Percentiles rank a stretch among this genome's conserved stretches.
Conservation (phyloP, 2,329 filamentous ascomycete species). For the Fonsecaea multimorphosa region DNA sequence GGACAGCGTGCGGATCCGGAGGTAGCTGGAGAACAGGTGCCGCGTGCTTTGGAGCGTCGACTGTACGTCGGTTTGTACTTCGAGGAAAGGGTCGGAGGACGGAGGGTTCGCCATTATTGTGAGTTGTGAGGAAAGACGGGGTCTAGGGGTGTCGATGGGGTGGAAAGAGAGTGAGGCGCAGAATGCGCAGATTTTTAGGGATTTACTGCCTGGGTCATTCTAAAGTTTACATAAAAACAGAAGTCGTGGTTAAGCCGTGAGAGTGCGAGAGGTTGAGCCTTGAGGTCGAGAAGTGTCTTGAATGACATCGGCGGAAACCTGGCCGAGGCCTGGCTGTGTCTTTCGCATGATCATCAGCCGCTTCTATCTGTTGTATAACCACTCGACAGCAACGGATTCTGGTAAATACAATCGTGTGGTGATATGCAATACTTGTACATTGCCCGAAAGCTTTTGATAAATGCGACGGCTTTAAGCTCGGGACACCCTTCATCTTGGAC, state of each 20-base stretch:
- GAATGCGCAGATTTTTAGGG: neutral
- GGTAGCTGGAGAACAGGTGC: constrained; percentile 89
- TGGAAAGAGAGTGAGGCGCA: neutral
- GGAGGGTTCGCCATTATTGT: constrained; percentile 30
- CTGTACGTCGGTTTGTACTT: constrained; percentile 73
- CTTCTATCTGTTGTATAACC: neutral
- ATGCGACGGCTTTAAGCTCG: neutral
- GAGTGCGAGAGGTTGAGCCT: neutral
- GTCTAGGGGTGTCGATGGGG: neutral
- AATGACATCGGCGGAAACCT: neutral
- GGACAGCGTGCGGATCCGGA: constrained; percentile 88
- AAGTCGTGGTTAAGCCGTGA: neutral
- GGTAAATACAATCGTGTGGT: neutral
- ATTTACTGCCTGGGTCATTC: neutral
- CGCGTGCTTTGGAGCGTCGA: constrained; percentile 79
- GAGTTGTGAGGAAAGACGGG: too few species aligned
- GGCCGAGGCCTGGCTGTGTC: neutral
- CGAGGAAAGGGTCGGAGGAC: constrained; percentile 54
- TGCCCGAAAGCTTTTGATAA: neutral
- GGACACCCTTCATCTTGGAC: neutral
- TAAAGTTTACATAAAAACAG: neutral
- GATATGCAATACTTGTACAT: neutral
- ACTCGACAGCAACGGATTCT: neutral
- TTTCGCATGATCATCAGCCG: neutral
- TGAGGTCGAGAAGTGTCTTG: too few species aligned